A percentile compares a stretch with the other conserved stretches of the same genome.
Evolutionary conservation across 805 yeast species (phyloP).

Genomic region (Kodamaea hsintzibuensis): DNA sequence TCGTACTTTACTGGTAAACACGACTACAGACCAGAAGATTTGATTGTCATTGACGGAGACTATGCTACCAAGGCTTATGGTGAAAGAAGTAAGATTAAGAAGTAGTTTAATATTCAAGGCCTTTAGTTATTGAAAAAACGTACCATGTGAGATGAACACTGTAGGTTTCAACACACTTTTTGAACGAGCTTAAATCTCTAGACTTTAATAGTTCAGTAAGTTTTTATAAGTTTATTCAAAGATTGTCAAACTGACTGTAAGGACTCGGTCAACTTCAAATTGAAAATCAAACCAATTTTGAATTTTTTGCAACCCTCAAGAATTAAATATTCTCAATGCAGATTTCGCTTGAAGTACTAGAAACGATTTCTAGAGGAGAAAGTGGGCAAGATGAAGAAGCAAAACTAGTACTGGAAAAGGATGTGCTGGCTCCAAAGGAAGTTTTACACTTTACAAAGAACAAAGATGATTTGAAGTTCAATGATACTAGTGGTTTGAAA

Average conservation of each 20-base stretch:
- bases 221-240: too few species aligned
- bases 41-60: constrained; percentile 69
- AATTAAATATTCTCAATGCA: neutral
- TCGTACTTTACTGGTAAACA: constrained; percentile 60
- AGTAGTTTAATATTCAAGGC: neutral
- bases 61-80: constrained; percentile 79
- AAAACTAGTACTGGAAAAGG: neutral
- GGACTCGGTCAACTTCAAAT: neutral
- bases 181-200: neutral
- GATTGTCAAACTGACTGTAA: too few species aligned
- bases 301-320: neutral
- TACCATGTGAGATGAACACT: neutral
- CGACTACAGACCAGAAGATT: constrained; percentile 72
- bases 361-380: neutral
- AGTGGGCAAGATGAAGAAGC: neutral
- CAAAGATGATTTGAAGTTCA: constrained; percentile 2
- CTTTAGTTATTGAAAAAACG: neutral
- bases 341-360: neutral
- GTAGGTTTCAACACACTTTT: neutral
- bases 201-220: neutral
- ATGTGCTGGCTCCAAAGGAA: neutral
- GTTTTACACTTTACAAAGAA: constrained; percentile 6
- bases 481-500: constrained; percentile 10
- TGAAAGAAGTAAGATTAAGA: constrained; percentile 22
- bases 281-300: neutral